Evolutionary conservation across 192 early-diverging fungal species (phyloP), one percentile per base, ranked within the genome.

Genomic region (Coemansia umbellata): DNA sequence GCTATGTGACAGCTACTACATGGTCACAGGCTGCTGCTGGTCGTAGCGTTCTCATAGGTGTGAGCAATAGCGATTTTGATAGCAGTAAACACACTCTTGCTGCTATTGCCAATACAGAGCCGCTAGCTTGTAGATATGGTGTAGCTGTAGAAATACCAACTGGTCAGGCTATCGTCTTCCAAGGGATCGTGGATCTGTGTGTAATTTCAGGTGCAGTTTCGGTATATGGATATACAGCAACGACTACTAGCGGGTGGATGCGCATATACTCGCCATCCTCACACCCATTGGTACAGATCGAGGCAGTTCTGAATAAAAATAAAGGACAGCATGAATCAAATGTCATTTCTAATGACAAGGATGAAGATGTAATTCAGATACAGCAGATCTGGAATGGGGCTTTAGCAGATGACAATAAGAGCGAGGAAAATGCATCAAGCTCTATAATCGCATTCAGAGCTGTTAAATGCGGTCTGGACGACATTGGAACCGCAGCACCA

Each of bases 191-290:
- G 17, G 69, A 78, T 24, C 28, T 78, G 2, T 71, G 67, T 24
- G 60, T 72, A 17, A 26, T 78, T 31, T 33, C 26, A 15, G 74
- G 74, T 5, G 18, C 56, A 0, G 53, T 54, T 14, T 55, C 63
- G 8, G 51, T 55, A 19, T 71, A 66, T 31, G 69, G 63, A 37
- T 58, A 78, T 22, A 27, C 21, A 9, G 19, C 53, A 22, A 5
- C 31, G 28, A 32, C 42, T 3, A 47, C 33, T 2, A 36, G 37
- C 5, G 36, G 30, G 19, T 78, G 74, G 74, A 37, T n/a, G 32
- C 68, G 74, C 3, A 49, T 68, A n/a, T 78, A 64, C 45, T 78
- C 74, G 49, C 74, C 74, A 27, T 59, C 68, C 6, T 71, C 74
- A 13, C 68, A 78, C 35, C 74, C 74, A 1, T 45, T 78, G 14